Conservation (phyloP, 306 rosid genomes). For the Cucumis sativus region Cucumber_9930_V3 NC_026657.2:31143001-31143500, state of each 20-base stretch:
- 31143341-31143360: constrained; percentile 48
- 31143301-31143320: constrained; percentile 47
- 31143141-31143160: constrained; percentile 46
- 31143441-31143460: constrained; percentile 39
- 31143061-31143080: constrained; percentile 12
- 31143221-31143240: constrained; percentile 71
- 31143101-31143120: constrained; percentile 25
- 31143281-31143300: constrained; percentile 31
- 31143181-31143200: constrained; percentile 38
- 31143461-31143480: constrained; percentile 30
- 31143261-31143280: constrained; percentile 52
- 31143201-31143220: constrained; percentile 41
- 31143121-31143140: constrained; percentile 45
- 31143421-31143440: constrained; percentile 86
- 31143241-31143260: constrained; percentile 78
- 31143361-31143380: constrained; percentile 47
- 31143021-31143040: constrained; percentile 46
- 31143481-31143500: constrained; percentile 43
- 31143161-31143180: constrained; percentile 35
- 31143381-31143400: constrained; percentile 15
- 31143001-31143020: constrained; percentile 56
- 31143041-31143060: constrained; percentile 41
- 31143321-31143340: constrained; percentile 36
- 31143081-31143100: constrained; percentile 57
- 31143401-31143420: constrained; percentile 49